Conservation (phyloP, 2,329 filamentous ascomycete genomes). For the Aspergillus flavus region DNA sequence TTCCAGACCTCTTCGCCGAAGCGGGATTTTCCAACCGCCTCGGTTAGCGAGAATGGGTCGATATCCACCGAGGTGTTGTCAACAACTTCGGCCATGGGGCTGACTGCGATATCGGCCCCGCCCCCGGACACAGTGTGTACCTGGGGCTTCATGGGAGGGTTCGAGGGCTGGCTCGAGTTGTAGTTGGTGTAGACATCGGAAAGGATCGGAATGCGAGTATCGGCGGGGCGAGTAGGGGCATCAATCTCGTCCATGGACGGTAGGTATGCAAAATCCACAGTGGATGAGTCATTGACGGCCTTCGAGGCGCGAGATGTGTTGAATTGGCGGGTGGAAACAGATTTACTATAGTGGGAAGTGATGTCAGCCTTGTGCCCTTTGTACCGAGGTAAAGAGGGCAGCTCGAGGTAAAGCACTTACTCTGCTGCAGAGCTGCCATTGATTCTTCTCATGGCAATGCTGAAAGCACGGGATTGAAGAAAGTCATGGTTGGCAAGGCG, state of each 20-base stretch:
- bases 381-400: slow-evolving; percentile 2
- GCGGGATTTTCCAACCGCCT: slow-evolving; percentile 47
- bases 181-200: slow-evolving; percentile 41
- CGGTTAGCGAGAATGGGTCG: slow-evolving; percentile 59
- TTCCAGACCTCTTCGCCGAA: slow-evolving; percentile 38
- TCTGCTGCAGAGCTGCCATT: slow-evolving; percentile 44
- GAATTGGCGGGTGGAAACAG: slow-evolving; percentile 58
- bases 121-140: slow-evolving; percentile 56
- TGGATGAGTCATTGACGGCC: slow-evolving; percentile 59
- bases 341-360: slow-evolving; percentile 51
- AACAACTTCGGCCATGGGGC: slow-evolving; percentile 60
- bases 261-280: slow-evolving; percentile 66
- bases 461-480: slow-evolving; percentile 56
- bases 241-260: slow-evolving; percentile 54
- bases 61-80: slow-evolving; percentile 60
- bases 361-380: slow-evolving; percentile 19
- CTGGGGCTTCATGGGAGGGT: slow-evolving; percentile 55
- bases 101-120: slow-evolving; percentile 48
- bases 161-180: slow-evolving; percentile 22
- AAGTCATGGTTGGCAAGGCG: slow-evolving; percentile 57
- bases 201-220: slow-evolving; percentile 55
- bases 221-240: slow-evolving; percentile 33
- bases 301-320: slow-evolving; percentile 63
- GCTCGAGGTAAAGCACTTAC: slow-evolving; percentile 29
- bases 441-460: slow-evolving; percentile 55